Evolutionary conservation across 257 asterid species (phyloP), one percentile per base, ranked within the genome.

Genomic region (Fraxinus cuspidata): DNA sequence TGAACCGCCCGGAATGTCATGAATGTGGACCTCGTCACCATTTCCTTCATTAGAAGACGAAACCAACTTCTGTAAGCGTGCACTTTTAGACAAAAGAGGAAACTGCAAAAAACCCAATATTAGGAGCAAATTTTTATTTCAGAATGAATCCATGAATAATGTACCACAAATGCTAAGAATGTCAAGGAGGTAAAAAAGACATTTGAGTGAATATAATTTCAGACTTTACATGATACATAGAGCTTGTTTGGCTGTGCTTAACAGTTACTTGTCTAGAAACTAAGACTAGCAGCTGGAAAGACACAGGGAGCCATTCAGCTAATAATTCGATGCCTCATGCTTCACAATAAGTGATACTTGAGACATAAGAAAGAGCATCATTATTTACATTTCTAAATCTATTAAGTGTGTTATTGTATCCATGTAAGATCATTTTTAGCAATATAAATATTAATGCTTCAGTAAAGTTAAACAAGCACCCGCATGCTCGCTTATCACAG

Each of bases 1-100:
- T 0, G 96, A 81, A 13, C 96, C 94, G 4, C 96, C 96, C 1
- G 96, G 94, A 29, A 91, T 85, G 73, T 88, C 96, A 16, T 83
- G 82, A 78, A 91, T 81, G 78, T 79, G 73, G 81, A 86, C 79
- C 80, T 89, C 92, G 10, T 87, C 88, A 7, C 80, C 58, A 9
- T 77, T 84, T 77, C 88, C 90, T 82, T 82, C 89, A 47, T 81
- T 79, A 60, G 88, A 28, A 29, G 78, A 83, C 4, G 92, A 83
- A 53, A 87, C 88, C 70, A 91, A 58, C 76, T 89, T 91, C 67
- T 91, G 92, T 40, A 91, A 67, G 23, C 74, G 67, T 6, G 89
- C 83, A 78, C 96, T 86, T 80, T 86, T 89, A 42, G 92, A 89
- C 65, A 91, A 76, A 69, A 91, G 92, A n/a, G 96, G 96, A 66